Conservation (phyloP, 2,329 filamentous ascomycete genomes). For the Truncatella angustata region DNA sequence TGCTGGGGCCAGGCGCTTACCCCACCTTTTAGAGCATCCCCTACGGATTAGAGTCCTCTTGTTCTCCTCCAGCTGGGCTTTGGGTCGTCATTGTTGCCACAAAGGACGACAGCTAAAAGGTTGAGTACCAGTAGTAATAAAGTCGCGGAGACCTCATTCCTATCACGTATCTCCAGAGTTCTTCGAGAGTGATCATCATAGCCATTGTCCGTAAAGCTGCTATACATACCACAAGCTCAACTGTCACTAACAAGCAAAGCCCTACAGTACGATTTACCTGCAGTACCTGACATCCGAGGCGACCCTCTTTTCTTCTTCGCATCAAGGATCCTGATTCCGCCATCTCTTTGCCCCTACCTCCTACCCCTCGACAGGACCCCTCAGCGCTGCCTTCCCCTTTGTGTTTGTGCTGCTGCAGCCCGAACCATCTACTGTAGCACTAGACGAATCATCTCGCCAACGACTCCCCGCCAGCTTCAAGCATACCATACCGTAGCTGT, state of each 20-base stretch:
- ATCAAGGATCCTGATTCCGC: not conserved
- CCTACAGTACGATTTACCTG: not conserved
- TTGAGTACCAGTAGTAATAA: not conserved
- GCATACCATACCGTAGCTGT: not conserved
- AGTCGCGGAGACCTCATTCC: too few relatives aligned
- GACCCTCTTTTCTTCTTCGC: slow-evolving; percentile 5
- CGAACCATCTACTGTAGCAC: not conserved
- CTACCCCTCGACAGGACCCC: slow-evolving; percentile 2
- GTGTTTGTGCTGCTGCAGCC: not conserved
- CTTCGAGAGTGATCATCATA: too few relatives aligned
- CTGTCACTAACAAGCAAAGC: not conserved
- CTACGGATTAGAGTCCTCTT: not conserved
- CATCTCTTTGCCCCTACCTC: not conserved
- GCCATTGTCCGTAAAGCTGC: too few relatives aligned
- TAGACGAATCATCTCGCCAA: slow-evolving; percentile 6
- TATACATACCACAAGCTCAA: not conserved
- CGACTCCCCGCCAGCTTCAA: not conserved
- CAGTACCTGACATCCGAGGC: not conserved
- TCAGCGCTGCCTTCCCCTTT: slow-evolving; percentile 4
- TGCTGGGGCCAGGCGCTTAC: not conserved
- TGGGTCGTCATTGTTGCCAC: slow-evolving; percentile 7
- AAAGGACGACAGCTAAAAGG: not conserved
- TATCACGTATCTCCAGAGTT: too few relatives aligned
- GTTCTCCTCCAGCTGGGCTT: not conserved
- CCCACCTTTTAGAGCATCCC: slow-evolving; percentile 8